Evolutionary conservation across 805 yeast species (phyloP), one percentile per base, ranked within the genome.

Genomic region (Saturnispora zaruensis): DNA sequence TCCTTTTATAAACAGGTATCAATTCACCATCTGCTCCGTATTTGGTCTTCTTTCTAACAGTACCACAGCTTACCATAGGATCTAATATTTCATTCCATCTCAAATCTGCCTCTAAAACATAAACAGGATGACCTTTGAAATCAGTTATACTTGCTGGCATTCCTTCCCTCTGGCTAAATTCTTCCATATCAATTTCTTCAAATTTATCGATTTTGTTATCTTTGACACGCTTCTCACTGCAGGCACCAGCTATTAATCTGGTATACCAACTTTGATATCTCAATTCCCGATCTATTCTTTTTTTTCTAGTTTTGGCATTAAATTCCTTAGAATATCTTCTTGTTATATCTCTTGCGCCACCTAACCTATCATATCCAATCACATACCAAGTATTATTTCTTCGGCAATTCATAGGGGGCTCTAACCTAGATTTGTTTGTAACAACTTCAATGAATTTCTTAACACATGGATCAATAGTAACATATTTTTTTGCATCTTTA

Each of bases 71-170:
- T 37, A 75, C 81, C 57, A 73, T 77, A 0, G 90, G 87, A 48
- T 74, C 73, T 4, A 91, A 64, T 5, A 89, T 73, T 61, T 93
- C 96, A 61, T 82, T 84, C 46, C 77, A 75, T 45, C 76, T 75
- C 32, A 93, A 62, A 55, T 89, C 95, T 3, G 79, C 73, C 62
- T 87, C 95, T 13, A 93, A 63, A 0, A 84, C 93, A 64, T 83
- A 93, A 13, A 81, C 66, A 0, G 99, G 99, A 65, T 93, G 99
- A 46, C 82, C 82, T 46, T 81, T 82, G 63, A 90, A 87, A 56
- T 89, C 97, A 46, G 81, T 83, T 24, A 88, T 68, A 58, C 79
- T 85, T 49, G 81, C 81, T 0, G 99, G 99, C 75, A 91, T 82
- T 0, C 96, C 96, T 60, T 93, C 98, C 26, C 75, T 70, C 16